Evolutionary conservation across 2,329 filamentous ascomycete species (phyloP).

Genomic region (Exophiala spinifera): DNA sequence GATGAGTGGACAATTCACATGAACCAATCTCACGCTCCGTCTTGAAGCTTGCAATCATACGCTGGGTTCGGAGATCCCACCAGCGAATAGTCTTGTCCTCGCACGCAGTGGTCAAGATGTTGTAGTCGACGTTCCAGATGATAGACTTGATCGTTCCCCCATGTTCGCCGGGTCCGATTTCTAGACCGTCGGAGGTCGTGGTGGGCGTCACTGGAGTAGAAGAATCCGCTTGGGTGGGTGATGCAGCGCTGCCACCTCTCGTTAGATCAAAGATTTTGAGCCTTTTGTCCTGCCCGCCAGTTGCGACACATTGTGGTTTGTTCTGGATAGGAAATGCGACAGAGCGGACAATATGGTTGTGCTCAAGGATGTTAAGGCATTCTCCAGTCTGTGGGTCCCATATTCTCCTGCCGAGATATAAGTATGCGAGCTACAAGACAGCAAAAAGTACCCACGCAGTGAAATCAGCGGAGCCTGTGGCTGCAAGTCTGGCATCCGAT

Average conservation of each 20-base stretch:
- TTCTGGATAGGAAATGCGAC: slow-evolving; percentile 83
- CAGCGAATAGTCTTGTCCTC: slow-evolving; percentile 89
- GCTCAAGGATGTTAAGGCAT: slow-evolving; percentile 78
- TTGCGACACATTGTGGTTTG: slow-evolving; percentile 77
- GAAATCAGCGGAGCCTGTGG: slow-evolving; percentile 94
- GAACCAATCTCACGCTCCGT: slow-evolving; percentile 85
- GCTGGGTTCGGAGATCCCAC: slow-evolving; percentile 81
- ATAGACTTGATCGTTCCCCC: slow-evolving; percentile 91
- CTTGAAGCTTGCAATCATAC: slow-evolving; percentile 70
- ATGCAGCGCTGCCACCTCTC: slow-evolving; percentile 42
- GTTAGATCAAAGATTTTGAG: slow-evolving; percentile 87
- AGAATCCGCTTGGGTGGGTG: slow-evolving; percentile 39
- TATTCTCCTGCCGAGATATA: slow-evolving; percentile 66
- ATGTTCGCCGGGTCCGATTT: slow-evolving; percentile 83
- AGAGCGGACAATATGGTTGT: slow-evolving; percentile 92
- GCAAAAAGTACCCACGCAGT: slow-evolving; percentile 65
- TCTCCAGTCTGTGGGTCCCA: slow-evolving; percentile 97
- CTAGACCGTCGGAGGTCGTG: slow-evolving; percentile 40
- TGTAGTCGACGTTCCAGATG: slow-evolving; percentile 86
- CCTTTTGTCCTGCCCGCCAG: slow-evolving; percentile 94
- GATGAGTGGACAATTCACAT: slow-evolving; percentile 77
- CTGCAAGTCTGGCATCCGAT: slow-evolving; percentile 80
- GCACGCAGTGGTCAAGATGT: slow-evolving; percentile 83
- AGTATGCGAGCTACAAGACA: slow-evolving; percentile 3
- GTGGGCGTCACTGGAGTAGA: slow-evolving; percentile 36